Conservation (phyloP, 441 rosid species). For the Erodium moschatum region DNA sequence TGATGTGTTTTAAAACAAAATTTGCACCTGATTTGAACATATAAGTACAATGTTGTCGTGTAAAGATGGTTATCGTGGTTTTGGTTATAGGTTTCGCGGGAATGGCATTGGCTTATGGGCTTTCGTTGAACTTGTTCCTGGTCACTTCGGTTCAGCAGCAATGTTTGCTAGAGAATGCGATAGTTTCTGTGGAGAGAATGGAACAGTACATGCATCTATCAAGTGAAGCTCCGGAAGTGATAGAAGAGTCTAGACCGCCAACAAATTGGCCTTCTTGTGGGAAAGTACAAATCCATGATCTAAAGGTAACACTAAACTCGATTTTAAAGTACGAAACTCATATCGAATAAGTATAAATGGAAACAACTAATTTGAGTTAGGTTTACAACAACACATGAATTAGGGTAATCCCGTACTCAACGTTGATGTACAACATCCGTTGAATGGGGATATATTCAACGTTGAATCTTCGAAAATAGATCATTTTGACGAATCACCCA, state of each 20-base stretch:
- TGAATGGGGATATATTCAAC: too few relatives aligned
- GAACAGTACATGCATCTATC: conserved; percentile 34
- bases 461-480: too few relatives aligned
- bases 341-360: too few relatives aligned
- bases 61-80: neutral
- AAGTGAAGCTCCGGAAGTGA: conserved; percentile 27
- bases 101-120: conserved; percentile 29
- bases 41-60: neutral
- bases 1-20: too few relatives aligned
- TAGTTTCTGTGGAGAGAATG: conserved; percentile 30
- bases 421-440: too few relatives aligned
- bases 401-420: too few relatives aligned
- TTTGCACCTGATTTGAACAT: neutral
- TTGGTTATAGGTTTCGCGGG: conserved; percentile 29
- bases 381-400: too few relatives aligned
- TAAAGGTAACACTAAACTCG: conserved; percentile 21
- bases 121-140: conserved; percentile 23
- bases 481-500: too few relatives aligned
- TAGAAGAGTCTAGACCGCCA: conserved; percentile 17
- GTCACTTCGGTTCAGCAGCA: conserved; percentile 19
- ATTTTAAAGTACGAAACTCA: too few relatives aligned
- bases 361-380: too few relatives aligned
- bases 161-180: conserved; percentile 19
- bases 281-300: conserved; percentile 23
- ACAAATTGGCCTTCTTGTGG: conserved; percentile 26